Conservation (phyloP, 2,329 filamentous ascomycete genomes). For the Orbilia javanica region DNA sequence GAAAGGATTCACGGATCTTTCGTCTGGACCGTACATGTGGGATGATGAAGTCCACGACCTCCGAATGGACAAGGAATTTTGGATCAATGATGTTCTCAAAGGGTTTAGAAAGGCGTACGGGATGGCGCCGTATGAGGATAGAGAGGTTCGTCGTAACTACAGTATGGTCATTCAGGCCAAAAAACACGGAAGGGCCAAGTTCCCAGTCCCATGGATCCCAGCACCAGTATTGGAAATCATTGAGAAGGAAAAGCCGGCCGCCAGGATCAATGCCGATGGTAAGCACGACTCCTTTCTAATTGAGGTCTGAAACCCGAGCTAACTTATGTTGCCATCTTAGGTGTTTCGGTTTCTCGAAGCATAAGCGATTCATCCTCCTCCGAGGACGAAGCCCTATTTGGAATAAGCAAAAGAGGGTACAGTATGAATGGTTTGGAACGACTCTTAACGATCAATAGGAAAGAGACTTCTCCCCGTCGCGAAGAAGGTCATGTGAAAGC, state of each 20-base stretch:
- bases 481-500: too few relatives aligned
- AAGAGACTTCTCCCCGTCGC: too few relatives aligned
- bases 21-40: constrained; percentile 7
- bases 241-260: background rate
- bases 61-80: background rate
- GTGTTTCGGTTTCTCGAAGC: background rate
- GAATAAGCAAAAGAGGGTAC: too few relatives aligned
- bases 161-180: constrained; percentile 11
- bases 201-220: constrained; percentile 21
- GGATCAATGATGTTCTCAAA: background rate
- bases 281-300: background rate
- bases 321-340: background rate
- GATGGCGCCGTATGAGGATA: background rate
- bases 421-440: too few relatives aligned
- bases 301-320: background rate
- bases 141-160: background rate
- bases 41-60: constrained; percentile 8
- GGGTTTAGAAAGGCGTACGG: constrained; percentile 13
- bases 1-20: background rate
- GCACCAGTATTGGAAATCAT: background rate
- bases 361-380: background rate
- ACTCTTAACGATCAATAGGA: too few relatives aligned
- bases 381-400: background rate
- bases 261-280: background rate
- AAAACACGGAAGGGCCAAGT: background rate